Base-by-base conservation (phyloP, 495 filamentous ascomycete genomes). In the Annulohypoxylon moriforme region DNA sequence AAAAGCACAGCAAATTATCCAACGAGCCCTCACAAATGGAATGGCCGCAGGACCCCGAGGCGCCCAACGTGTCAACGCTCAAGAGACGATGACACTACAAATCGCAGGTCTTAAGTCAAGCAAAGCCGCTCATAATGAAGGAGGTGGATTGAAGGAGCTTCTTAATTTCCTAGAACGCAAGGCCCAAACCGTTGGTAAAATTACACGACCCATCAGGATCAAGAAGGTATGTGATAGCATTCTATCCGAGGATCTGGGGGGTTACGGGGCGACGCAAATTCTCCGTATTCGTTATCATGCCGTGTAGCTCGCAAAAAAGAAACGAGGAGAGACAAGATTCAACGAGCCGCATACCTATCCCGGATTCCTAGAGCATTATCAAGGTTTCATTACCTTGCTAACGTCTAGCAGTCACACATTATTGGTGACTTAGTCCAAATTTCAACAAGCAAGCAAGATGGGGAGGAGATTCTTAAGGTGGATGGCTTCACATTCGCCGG, bases 91-190 rank as follows among this genome's bases (percentile, higher is more conserved):
- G 34, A 79, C 70, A 8, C 76, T 94, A 40, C 86, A 81, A 60
- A 84, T 97, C 53, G 82, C 82, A 34, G 94, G 94, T 44, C 90
- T 94, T 83, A 89, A 87, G 68, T 80, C 89, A 16, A 97, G 92
- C 84, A 96, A 93, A 73, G 92, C 89, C 2, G 85, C 88, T 5
- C 80, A 77, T 18, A 91, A 92, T 73, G 77, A 83, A 22, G 93
- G 93, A 61, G 92, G 91, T 14, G 93, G 92, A 53, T 80, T 92
- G 31, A 86, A 88, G 69, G 86, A 87, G 58, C 85, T 97, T 33
- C 78, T 94, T 50, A 83, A 82, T 55, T 98, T 95, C 80, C 85
- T 98, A 63, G 94, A 98, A 82, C 87, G 91, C 76, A 96, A 95
- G 81, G 86, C 89, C 64, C 85, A 83, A 72, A 78, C 83, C 84